phyloP scores from a whole-genome alignment of 2,329 filamentous ascomycete species.

The Xenosphaeropsis pyriputrescens region DNA sequence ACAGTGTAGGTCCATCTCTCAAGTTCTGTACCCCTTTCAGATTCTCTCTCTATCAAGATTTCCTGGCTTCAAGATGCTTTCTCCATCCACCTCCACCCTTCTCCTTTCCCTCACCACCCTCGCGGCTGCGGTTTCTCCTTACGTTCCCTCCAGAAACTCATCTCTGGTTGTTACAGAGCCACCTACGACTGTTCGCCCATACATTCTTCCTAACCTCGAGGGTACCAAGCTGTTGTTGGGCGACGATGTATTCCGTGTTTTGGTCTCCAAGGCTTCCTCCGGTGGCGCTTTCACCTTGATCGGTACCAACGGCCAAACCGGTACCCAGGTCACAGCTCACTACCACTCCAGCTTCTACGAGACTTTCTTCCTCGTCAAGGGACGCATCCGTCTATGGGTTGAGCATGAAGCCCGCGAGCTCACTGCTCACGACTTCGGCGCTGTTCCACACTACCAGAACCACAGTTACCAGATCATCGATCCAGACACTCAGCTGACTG shows the following conservation, averaged over 20 bases:
- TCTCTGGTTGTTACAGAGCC: constrained; percentile 5
- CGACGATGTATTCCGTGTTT: constrained; percentile 24
- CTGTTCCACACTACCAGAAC: constrained; percentile 27
- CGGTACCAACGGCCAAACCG: constrained; percentile 24
- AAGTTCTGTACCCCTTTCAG: neutral
- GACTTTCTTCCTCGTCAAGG: constrained; percentile 29
- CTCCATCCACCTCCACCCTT: neutral
- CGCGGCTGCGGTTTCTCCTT: too few relatives aligned
- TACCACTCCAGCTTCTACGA: constrained; percentile 26
- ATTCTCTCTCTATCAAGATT: neutral
- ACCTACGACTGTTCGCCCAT: constrained; percentile 9
- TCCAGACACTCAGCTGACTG: constrained; percentile 29
- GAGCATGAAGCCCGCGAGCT: constrained; percentile 20
- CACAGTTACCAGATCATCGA: constrained; percentile 32
- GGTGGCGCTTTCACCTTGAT: constrained; percentile 28
- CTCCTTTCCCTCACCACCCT: too few relatives aligned
- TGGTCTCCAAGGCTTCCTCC: constrained; percentile 28
- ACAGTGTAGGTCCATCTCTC: neutral
- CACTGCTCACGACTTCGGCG: constrained; percentile 28
- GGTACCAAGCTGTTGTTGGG: constrained; percentile 17
- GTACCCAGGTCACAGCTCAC: constrained; percentile 24
- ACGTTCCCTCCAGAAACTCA: too few relatives aligned
- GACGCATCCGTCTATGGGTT: constrained; percentile 29
- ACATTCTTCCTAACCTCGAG: constrained; percentile 9
- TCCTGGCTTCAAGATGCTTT: neutral